Percentiles rank a stretch among this genome's conserved stretches.
phyloP scores from a whole-genome alignment of 208 protist species.

The Blastocrithidia nonstop region DNA sequence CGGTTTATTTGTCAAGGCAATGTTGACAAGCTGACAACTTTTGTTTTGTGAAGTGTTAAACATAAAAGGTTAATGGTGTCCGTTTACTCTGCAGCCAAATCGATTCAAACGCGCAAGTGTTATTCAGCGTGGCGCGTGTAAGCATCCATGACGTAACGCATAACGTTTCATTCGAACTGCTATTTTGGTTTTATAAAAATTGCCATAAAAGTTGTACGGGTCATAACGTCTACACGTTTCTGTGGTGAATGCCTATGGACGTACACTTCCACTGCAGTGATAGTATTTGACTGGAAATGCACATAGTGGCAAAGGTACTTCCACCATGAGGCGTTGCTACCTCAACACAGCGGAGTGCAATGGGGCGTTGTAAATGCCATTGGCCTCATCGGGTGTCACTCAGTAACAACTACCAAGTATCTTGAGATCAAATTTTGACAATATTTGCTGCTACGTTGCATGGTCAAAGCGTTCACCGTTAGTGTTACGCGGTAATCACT shows the following conservation, averaged over 20 bases:
- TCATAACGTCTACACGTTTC: conserved; percentile 37
- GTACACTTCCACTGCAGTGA: conserved; percentile 22
- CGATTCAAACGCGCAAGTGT: conserved; percentile 7
- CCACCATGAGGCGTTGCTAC: conserved; percentile 6
- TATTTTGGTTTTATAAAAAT: conserved; percentile 17
- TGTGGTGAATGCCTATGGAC: conserved; percentile 14
- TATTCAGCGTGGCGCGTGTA: conserved; percentile 37
- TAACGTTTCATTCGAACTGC: conserved; percentile 41
- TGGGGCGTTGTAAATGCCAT: conserved; percentile 20
- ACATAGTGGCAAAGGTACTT: conserved; percentile 2
- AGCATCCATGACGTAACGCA: conserved; percentile 26
- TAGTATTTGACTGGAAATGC: conserved; percentile 15
- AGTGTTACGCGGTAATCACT: conserved; percentile 18
- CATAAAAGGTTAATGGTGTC: conserved; percentile 7
- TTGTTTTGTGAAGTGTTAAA: conserved; percentile 3
- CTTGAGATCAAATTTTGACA: background rate
- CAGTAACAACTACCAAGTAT: conserved; percentile 22
- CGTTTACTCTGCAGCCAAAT: conserved; percentile 3
- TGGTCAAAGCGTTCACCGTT: conserved; percentile 48
- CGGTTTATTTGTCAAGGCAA: conserved; percentile 12
- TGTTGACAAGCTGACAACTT: conserved; percentile 17
- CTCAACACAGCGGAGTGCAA: conserved; percentile 15
- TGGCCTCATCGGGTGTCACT: conserved; percentile 41
- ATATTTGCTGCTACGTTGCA: conserved; percentile 8
- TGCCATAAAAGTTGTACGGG: conserved; percentile 30